phyloP scores from a whole-genome alignment of 2,329 filamentous ascomycete genomes.

The Verticillium albo-atrum region DNA sequence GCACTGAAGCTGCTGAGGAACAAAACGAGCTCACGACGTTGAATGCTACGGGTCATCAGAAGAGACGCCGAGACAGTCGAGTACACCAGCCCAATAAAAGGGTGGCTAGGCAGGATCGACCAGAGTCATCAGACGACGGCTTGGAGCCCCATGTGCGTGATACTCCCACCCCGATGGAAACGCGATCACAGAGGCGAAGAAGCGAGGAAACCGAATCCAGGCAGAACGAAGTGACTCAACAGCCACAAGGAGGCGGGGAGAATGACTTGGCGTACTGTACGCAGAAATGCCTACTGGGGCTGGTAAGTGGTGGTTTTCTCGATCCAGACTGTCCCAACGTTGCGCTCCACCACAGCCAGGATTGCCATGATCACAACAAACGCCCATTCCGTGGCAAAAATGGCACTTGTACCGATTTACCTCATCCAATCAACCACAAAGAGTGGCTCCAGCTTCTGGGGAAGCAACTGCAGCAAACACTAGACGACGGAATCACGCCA shows the following conservation, averaged over 20 bases:
- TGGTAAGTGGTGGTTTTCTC: constrained; percentile 22
- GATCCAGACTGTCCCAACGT: constrained; percentile 33
- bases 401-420: neutral
- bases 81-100: too few relatives aligned
- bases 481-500: constrained; percentile 23
- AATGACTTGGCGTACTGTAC: constrained; percentile 26
- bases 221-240: too few relatives aligned
- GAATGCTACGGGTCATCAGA: too few relatives aligned
- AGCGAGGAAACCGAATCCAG: too few relatives aligned
- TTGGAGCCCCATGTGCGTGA: too few relatives aligned
- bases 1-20: too few relatives aligned
- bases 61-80: too few relatives aligned
- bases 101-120: too few relatives aligned
- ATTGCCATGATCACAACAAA: neutral
- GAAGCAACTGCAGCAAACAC: constrained; percentile 21
- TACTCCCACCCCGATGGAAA: too few relatives aligned
- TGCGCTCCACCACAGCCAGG: constrained; percentile 20
- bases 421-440: constrained; percentile 22
- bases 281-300: constrained; percentile 30
- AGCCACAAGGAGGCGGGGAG: neutral
- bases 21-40: too few relatives aligned
- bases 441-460: constrained; percentile 23
- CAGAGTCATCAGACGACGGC: too few relatives aligned
- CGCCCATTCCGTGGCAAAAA: constrained; percentile 18
- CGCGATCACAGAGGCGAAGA: too few relatives aligned